Conservation (phyloP, 2,329 filamentous ascomycete genomes). For the Hymenoscyphus fructigenus region DNA sequence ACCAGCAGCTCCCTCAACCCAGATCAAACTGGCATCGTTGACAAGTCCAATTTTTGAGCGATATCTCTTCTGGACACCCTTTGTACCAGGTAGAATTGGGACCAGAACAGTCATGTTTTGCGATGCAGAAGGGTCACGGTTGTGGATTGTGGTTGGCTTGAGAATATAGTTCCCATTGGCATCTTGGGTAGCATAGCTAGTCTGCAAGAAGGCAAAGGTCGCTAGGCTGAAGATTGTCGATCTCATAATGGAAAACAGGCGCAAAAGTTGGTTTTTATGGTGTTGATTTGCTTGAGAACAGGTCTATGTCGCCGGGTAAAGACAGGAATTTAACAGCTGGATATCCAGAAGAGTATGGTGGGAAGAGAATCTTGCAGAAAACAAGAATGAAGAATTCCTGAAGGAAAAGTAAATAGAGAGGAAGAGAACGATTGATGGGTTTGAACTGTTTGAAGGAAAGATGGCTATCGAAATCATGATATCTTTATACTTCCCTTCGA, state of each 20-base stretch:
- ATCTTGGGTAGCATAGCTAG: conserved; percentile 1
- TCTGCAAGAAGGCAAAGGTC: not conserved
- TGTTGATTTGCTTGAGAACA: too few species aligned
- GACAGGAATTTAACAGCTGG: too few species aligned
- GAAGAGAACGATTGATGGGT: too few species aligned
- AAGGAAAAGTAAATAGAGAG: too few species aligned
- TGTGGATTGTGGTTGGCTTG: not conserved
- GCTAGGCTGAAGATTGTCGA: not conserved
- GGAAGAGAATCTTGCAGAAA: too few species aligned
- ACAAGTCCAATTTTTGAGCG: not conserved
- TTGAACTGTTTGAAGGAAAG: too few species aligned
- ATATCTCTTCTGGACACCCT: conserved; percentile 5
- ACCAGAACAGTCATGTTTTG: not conserved
- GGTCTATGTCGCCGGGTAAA: too few species aligned
- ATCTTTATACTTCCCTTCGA: too few species aligned
- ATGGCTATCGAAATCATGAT: too few species aligned
- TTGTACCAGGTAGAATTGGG: conserved; percentile 6
- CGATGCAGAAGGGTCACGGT: not conserved
- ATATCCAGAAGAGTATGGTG: too few species aligned
- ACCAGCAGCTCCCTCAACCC: conserved; percentile 1
- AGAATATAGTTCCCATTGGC: conserved; percentile 1
- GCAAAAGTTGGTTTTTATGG: not conserved
- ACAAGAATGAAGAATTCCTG: too few species aligned
- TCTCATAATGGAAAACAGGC: not conserved
- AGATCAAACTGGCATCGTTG: conserved; percentile 9